phyloP scores from a whole-genome alignment of 352 stramenopile genomes.

The Pseudoperonospora humuli region DNA sequence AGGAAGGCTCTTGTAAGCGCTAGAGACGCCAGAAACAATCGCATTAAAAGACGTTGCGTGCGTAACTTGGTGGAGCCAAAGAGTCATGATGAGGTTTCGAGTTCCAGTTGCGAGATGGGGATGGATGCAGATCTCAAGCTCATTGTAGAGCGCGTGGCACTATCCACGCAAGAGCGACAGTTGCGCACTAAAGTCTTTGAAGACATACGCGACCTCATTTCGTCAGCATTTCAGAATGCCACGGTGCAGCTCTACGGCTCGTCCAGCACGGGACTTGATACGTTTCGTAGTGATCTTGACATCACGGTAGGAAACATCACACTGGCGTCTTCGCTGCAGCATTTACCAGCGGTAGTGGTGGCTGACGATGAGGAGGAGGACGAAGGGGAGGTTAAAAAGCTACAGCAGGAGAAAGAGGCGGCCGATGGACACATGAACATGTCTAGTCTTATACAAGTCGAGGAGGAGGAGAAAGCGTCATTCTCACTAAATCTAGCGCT shows the following conservation, averaged over 20 bases:
- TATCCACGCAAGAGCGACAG: slow-evolving; percentile 35
- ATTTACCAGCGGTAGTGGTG: slow-evolving; percentile 8
- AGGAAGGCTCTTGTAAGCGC: neutral
- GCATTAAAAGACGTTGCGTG: slow-evolving; percentile 1
- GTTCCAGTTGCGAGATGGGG: slow-evolving; percentile 1
- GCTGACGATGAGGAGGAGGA: slow-evolving; percentile 15
- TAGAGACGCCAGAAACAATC: slow-evolving; percentile 14
- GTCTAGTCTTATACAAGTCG: neutral
- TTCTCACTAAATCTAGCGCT: slow-evolving; percentile 63
- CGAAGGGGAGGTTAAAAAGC: neutral
- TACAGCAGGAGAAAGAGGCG: neutral
- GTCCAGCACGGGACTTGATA: slow-evolving; percentile 60
- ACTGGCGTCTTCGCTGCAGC: slow-evolving; percentile 9
- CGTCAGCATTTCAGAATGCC: slow-evolving; percentile 29
- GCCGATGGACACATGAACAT: neutral
- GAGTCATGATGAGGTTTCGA: neutral
- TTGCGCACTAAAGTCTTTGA: slow-evolving; percentile 33
- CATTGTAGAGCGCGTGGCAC: slow-evolving; percentile 38
- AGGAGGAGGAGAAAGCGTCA: slow-evolving; percentile 32
- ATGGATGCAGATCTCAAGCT: slow-evolving; percentile 40
- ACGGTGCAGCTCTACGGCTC: slow-evolving; percentile 61
- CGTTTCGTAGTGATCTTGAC: slow-evolving; percentile 69
- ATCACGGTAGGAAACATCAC: slow-evolving; percentile 56
- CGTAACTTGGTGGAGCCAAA: neutral
- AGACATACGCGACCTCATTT: slow-evolving; percentile 40